Conservation (phyloP, 179 eudicot species). For the Carnegiea gigantea region DNA sequence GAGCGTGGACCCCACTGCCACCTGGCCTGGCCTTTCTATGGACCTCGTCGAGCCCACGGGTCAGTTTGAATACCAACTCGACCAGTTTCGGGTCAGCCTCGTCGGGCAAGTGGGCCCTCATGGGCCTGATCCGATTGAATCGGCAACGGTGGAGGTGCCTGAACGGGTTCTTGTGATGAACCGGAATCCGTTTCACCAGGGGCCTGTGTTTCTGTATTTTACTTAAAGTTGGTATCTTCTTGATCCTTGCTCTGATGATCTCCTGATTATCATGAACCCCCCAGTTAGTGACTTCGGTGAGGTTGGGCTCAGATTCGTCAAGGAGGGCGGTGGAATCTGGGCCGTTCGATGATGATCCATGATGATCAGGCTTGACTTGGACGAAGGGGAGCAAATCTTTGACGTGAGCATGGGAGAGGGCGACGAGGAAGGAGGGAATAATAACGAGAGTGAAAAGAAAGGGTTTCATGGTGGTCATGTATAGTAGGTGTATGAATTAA, state of each 20-base stretch:
- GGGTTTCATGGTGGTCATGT: background rate
- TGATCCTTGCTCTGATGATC: background rate
- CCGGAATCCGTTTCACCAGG: background rate
- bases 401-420: background rate
- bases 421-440: background rate
- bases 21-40: too few species aligned
- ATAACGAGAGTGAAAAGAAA: background rate
- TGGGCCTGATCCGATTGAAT: background rate
- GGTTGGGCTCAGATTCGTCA: background rate
- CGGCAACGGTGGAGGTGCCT: slow-evolving; percentile 12
- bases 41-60: too few species aligned
- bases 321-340: background rate
- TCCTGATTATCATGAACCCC: background rate
- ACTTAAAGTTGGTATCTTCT: background rate
- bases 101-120: background rate
- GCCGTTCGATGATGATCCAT: background rate
- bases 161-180: background rate
- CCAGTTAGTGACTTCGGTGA: background rate
- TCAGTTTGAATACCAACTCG: background rate
- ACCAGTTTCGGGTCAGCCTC: background rate
- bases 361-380: slow-evolving; percentile 10
- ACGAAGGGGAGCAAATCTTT: background rate
- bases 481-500: background rate
- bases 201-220: too few species aligned
- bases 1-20: too few species aligned